A percentile compares a stretch with the other conserved stretches of the same genome.
Evolutionary conservation across 768 basidiomycete genomes (phyloP).

Genomic region (Mycena chlorophos): DNA sequence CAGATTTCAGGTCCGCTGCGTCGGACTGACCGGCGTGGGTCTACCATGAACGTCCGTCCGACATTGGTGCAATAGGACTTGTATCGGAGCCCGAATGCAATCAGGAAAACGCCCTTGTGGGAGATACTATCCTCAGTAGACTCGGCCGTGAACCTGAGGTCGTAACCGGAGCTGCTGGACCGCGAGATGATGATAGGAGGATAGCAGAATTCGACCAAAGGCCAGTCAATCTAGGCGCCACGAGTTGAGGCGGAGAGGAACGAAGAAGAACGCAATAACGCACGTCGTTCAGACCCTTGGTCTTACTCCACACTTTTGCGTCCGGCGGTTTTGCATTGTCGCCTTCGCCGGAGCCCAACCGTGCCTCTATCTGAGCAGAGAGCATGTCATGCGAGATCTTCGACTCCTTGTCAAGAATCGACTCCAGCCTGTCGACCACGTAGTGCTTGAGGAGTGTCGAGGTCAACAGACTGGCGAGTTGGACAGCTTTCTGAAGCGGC

Average conservation of each 20-base stretch:
- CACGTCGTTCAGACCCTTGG: constrained; percentile 72
- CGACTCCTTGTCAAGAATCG: constrained; percentile 87
- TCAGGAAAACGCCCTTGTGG: constrained; percentile 85
- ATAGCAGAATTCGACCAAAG: constrained; percentile 90
- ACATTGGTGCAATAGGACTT: constrained; percentile 92
- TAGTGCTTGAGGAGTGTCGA: constrained; percentile 84
- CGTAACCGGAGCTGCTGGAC: constrained; percentile 80
- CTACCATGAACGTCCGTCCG: constrained; percentile 92
- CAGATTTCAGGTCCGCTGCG: not conserved
- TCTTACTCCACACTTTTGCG: constrained; percentile 89
- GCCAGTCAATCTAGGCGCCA: constrained; percentile 74
- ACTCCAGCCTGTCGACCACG: constrained; percentile 84
- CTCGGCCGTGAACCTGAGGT: constrained; percentile 83
- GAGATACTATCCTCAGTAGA: constrained; percentile 82
- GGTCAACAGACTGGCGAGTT: constrained; percentile 74
- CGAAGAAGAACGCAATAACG: constrained; percentile 29
- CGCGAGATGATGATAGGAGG: constrained; percentile 95
- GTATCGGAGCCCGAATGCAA: constrained; percentile 87
- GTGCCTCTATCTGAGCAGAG: constrained; percentile 80
- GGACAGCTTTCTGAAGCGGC: constrained; percentile 65
- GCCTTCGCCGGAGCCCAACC: constrained; percentile 84
- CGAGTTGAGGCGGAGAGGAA: constrained; percentile 9
- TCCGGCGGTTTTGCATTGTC: constrained; percentile 80
- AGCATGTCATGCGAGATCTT: constrained; percentile 89
- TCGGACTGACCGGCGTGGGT: constrained; percentile 68